phyloP scores from a whole-genome alignment of 306 rosid genomes.

The Ceratonia siliqua region DNA sequence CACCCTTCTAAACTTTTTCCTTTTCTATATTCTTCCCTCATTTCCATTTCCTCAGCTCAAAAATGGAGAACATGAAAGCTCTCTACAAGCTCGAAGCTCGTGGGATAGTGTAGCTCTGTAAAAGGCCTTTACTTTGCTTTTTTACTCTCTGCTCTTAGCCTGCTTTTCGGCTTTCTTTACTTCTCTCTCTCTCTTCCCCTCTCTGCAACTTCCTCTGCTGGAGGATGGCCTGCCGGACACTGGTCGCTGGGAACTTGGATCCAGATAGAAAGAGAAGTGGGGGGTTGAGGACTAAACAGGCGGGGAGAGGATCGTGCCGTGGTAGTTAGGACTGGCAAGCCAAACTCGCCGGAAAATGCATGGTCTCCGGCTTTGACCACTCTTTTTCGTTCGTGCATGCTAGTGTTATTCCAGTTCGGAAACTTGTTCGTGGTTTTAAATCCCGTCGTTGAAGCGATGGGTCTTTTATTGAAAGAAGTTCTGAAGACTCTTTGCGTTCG shows the following conservation, averaged over 20 bases:
- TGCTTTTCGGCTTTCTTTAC: neutral
- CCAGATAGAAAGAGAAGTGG: constrained; percentile 88
- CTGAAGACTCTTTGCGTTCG: constrained; percentile 69
- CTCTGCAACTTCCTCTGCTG: constrained; percentile 35
- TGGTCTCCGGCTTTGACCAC: constrained; percentile 39
- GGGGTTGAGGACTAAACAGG: constrained; percentile 96
- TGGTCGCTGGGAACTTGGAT: constrained; percentile 68
- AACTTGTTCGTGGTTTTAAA: constrained; percentile 28
- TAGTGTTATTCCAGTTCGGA: constrained; percentile 35
- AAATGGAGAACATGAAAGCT: constrained; percentile 52
- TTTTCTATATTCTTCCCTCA: neutral
- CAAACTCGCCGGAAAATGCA: constrained; percentile 46
- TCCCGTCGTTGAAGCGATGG: constrained; percentile 58
- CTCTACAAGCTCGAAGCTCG: constrained; percentile 75
- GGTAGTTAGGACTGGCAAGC: constrained; percentile 69
- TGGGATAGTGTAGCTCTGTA: constrained; percentile 79
- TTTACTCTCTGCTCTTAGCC: neutral
- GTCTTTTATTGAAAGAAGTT: constrained; percentile 71
- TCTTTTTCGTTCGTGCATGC: constrained; percentile 43
- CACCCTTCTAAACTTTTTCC: neutral
- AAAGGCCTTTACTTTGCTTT: neutral
- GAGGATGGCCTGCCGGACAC: constrained; percentile 74
- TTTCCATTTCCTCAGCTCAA: neutral
- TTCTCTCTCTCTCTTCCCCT: neutral
- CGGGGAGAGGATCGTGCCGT: constrained; percentile 99